These are phyloP conservation scores for Oryza glaberrima DNA, from an alignment of 176 grass and related monocot species.

Conservation along the genomic window DNA sequence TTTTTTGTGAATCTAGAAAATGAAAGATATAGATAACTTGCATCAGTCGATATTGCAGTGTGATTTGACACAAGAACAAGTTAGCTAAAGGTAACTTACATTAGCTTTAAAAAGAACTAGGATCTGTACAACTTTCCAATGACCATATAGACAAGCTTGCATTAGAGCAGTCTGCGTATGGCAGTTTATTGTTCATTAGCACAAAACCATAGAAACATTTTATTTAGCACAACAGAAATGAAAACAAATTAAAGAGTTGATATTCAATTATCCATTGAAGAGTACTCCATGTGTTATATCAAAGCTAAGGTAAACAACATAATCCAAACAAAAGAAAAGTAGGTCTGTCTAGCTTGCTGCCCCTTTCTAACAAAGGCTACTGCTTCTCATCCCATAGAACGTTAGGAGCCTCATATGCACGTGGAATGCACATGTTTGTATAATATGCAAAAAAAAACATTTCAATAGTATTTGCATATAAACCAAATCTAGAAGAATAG, in stretches of 20 bases:
- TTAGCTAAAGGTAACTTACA: slow-evolving; percentile 59
- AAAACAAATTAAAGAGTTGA: slow-evolving; percentile 27
- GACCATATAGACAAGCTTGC: slow-evolving; percentile 94
- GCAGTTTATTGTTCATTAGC: slow-evolving; percentile 26
- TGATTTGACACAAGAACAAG: slow-evolving; percentile 11
- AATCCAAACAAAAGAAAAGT: slow-evolving; percentile 4
- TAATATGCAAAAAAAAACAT: neutral
- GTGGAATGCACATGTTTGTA: slow-evolving; percentile 19
- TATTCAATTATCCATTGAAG: slow-evolving; percentile 13
- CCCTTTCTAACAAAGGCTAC: neutral
- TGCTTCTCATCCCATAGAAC: slow-evolving; percentile 17
- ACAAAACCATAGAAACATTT: slow-evolving; percentile 8
- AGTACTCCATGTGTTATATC: slow-evolving; percentile 5
- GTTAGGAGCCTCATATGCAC: slow-evolving; percentile 15
- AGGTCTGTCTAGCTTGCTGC: neutral
- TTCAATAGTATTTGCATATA: slow-evolving; percentile 12
- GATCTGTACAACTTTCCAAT: slow-evolving; percentile 98
- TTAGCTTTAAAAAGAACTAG: slow-evolving; percentile 99
- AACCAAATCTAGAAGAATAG: neutral
- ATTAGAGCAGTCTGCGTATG: slow-evolving; percentile 85
- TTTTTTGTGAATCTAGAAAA: slow-evolving; percentile 80
- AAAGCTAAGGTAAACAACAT: neutral
- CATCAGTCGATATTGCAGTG: slow-evolving; percentile 10
- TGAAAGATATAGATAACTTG: slow-evolving; percentile 42
- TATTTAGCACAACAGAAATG: neutral